Conservation (phyloP, 2,329 filamentous ascomycete genomes). For the Hymenoscyphus albidus region DNA sequence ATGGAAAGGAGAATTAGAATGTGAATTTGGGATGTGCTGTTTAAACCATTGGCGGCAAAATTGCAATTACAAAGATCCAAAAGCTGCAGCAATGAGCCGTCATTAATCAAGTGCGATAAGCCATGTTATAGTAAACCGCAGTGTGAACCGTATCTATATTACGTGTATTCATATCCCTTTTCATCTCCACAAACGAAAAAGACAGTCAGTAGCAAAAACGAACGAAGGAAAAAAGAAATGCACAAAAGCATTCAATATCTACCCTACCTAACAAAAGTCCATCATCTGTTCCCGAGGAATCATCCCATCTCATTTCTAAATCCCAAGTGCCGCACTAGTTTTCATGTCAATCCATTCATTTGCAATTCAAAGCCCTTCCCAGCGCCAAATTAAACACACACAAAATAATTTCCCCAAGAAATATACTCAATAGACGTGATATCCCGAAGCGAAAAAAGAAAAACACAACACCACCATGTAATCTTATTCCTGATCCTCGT, state of each 20-base stretch:
- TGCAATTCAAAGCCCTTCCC: not conserved
- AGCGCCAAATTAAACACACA: not conserved
- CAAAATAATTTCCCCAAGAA: not conserved
- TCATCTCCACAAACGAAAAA: not conserved
- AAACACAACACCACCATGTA: not conserved
- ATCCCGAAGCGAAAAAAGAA: not conserved
- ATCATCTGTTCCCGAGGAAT: no score
- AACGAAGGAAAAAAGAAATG: not conserved
- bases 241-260: not conserved
- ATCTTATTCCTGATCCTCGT: not conserved
- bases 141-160: not conserved
- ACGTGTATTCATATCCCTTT: not conserved
- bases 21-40: no score
- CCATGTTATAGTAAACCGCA: no score
- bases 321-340: no score
- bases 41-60: no score
- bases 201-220: no score
- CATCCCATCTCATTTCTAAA: no score
- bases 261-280: not conserved
- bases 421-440: not conserved
- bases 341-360: not conserved
- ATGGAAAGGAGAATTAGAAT: no score
- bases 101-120: no score
- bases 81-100: no score
- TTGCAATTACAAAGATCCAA: no score